Percentiles rank a stretch among this genome's conserved stretches.
Evolutionary conservation across 169 alveolate genomes (phyloP).

Genomic region (Babesia ovis): DNA sequence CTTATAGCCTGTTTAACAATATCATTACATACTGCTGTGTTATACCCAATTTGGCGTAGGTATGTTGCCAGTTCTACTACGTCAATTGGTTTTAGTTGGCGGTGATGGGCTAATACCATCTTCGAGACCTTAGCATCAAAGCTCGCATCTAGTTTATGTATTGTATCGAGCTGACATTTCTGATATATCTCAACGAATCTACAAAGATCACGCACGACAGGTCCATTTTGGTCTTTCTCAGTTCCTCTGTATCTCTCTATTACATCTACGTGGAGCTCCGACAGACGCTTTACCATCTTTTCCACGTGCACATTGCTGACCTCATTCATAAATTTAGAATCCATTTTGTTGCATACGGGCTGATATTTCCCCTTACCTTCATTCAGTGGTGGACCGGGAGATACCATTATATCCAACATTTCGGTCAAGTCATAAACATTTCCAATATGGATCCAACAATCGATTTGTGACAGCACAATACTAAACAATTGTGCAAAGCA

Average conservation of each 20-base stretch:
- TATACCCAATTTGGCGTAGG: neutral
- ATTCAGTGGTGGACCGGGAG: neutral
- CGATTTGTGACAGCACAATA: neutral
- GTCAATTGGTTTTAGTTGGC: neutral
- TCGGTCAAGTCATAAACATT: conserved; percentile 8
- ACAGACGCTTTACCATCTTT: neutral
- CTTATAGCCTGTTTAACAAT: neutral
- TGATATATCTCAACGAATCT: conserved; percentile 18
- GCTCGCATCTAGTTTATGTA: neutral
- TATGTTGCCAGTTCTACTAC: conserved; percentile 7
- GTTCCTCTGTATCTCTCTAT: neutral
- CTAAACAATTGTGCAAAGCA: neutral
- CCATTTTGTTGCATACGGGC: neutral
- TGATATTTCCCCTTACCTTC: neutral
- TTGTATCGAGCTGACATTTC: neutral
- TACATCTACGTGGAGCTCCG: neutral
- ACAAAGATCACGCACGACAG: conserved; percentile 18
- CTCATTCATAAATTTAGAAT: neutral
- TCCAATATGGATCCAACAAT: neutral
- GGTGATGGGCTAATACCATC: neutral
- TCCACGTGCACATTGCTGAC: neutral
- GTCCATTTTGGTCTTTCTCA: neutral
- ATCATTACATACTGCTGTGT: neutral
- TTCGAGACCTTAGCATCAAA: neutral
- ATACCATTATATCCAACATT: neutral